These are phyloP conservation scores for Lachnellula arida DNA, from an alignment of 2,329 filamentous ascomycete species.

Conservation along the genomic window DNA sequence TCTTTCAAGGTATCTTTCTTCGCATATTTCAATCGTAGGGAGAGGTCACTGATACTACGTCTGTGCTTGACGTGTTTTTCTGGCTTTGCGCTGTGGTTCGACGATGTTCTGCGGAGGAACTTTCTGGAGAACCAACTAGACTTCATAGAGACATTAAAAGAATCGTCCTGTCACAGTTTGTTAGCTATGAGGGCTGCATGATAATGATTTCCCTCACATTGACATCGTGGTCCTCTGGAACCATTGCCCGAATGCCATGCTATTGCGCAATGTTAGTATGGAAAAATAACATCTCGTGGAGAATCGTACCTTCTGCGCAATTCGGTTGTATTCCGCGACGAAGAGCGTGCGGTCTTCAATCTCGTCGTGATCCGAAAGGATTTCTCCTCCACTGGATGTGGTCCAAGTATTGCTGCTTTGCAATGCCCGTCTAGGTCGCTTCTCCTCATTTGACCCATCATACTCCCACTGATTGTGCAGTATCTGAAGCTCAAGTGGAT, in stretches of 20 bases:
- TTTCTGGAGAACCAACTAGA: slow-evolving; percentile 37
- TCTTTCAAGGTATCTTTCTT: slow-evolving; percentile 43
- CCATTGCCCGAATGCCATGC: slow-evolving; percentile 44
- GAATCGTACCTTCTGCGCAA: slow-evolving; percentile 51
- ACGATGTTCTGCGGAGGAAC: slow-evolving; percentile 34
- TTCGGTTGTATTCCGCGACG: slow-evolving; percentile 54
- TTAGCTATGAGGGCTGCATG: background rate
- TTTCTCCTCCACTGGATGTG: slow-evolving; percentile 45
- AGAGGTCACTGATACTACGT: slow-evolving; percentile 53
- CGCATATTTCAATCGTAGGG: slow-evolving; percentile 40
- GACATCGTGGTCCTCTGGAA: slow-evolving; percentile 21
- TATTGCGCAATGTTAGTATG: slow-evolving; percentile 27
- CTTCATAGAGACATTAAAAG: slow-evolving; percentile 21
- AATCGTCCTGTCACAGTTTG: slow-evolving; percentile 8
- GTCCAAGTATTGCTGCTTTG: slow-evolving; percentile 51
- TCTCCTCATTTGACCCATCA: slow-evolving; percentile 2
- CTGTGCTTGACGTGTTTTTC: slow-evolving; percentile 38
- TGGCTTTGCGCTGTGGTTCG: slow-evolving; percentile 29
- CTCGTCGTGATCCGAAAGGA: slow-evolving; percentile 46
- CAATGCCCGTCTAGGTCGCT: slow-evolving; percentile 10
- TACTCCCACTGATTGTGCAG: background rate
- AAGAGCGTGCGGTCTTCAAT: slow-evolving; percentile 45
- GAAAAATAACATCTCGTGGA: background rate
- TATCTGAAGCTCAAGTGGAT: slow-evolving; percentile 1
- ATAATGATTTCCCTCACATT: slow-evolving; percentile 14